Conservation (phyloP, 2,329 filamentous ascomycete species). For the Didymella arachidicola region DNA sequence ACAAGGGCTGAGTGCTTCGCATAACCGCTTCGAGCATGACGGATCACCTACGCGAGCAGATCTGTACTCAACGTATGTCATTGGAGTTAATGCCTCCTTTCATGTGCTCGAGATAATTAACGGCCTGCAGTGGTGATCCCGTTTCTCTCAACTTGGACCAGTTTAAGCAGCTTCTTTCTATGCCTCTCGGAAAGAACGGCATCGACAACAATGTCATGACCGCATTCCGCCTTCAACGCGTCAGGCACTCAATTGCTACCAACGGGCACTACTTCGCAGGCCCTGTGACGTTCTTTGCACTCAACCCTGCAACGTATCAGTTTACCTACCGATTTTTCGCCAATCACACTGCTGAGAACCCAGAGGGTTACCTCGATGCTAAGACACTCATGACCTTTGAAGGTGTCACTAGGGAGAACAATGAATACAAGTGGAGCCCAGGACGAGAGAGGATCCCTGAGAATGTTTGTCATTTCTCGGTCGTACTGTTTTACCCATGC, state of each 20-base stretch:
- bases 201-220: conserved; percentile 10
- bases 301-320: conserved; percentile 19
- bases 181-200: conserved; percentile 12
- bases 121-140: conserved; percentile 5
- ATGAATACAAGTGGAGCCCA: conserved; percentile 41
- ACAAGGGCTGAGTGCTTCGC: conserved; percentile 36
- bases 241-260: conserved; percentile 2
- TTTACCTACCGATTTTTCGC: conserved; percentile 37
- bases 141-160: conserved; percentile 12
- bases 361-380: conserved; percentile 48
- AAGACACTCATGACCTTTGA: conserved; percentile 53
- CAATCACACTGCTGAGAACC: conserved; percentile 51
- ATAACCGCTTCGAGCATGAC: conserved; percentile 50
- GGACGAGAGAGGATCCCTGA: conserved; percentile 55
- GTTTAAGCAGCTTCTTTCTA: conserved; percentile 11
- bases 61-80: conserved; percentile 27
- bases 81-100: neutral
- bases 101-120: conserved; percentile 6
- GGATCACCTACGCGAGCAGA: conserved; percentile 43
- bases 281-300: conserved; percentile 2
- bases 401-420: conserved; percentile 45
- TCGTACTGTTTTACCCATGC: neutral
- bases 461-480: conserved; percentile 32
- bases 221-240: conserved; percentile 12
- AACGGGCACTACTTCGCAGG: conserved; percentile 9